A percentile compares a stretch with the other conserved stretches of the same genome.
Evolutionary conservation across 495 filamentous ascomycete species (phyloP).

Genomic region (Bombardia bombarda): DNA sequence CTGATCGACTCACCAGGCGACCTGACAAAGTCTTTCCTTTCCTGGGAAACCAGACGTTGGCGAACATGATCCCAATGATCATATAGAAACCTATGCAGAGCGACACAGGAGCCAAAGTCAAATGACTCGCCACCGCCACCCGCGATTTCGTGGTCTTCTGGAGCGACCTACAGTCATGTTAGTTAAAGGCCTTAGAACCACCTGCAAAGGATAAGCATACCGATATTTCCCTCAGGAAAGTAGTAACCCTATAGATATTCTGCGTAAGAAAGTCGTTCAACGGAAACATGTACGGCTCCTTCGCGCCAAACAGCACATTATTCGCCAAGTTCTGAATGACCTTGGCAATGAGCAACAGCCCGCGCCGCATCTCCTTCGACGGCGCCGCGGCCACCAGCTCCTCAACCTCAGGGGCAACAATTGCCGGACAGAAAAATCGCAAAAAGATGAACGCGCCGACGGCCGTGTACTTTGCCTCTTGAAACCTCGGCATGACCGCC

Average conservation of each 20-base stretch:
- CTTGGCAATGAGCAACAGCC: constrained; percentile 58
- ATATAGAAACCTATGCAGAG: constrained; percentile 57
- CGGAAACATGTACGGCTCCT: constrained; percentile 62
- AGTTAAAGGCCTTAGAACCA: neutral
- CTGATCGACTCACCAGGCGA: constrained; percentile 40
- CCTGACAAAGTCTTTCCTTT: constrained; percentile 42
- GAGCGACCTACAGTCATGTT: constrained; percentile 23
- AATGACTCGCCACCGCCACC: constrained; percentile 43
- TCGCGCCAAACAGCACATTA: constrained; percentile 62
- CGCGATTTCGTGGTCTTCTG: constrained; percentile 23
- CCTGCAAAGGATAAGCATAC: constrained; percentile 20
- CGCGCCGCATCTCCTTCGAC: constrained; percentile 58
- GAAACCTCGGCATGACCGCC: constrained; percentile 50
- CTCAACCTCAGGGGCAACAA: constrained; percentile 59
- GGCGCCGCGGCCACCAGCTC: constrained; percentile 48
- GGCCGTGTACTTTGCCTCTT: constrained; percentile 62
- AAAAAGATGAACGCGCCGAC: constrained; percentile 64
- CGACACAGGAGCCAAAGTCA: constrained; percentile 59
- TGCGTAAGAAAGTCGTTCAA: constrained; percentile 56
- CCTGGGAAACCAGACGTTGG: constrained; percentile 51
- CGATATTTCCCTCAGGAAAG: constrained; percentile 56
- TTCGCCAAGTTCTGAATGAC: constrained; percentile 62
- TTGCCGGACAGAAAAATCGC: constrained; percentile 62
- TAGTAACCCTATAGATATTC: constrained; percentile 55
- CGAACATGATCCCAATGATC: constrained; percentile 62